Percentiles rank a stretch among this genome's conserved stretches.
Conservation (phyloP, 805 yeast species). For the Kazachstania viticola region DNA sequence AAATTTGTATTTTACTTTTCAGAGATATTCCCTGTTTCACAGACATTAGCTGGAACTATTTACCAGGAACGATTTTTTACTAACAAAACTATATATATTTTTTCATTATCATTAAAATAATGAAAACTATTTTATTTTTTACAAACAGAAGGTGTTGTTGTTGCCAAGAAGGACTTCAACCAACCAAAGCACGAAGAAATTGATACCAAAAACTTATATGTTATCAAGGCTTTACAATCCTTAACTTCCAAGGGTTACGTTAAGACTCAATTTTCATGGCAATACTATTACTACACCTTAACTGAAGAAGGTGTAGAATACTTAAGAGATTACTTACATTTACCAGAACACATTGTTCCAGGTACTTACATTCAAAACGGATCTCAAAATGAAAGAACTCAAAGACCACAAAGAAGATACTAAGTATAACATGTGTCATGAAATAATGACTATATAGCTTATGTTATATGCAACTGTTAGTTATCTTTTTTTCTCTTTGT, state of each 20-base stretch:
- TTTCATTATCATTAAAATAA: no score
- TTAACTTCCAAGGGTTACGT: conserved; percentile 98
- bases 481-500: no score
- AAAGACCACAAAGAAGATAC: conserved; percentile 48
- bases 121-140: conserved; percentile 3
- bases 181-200: conserved; percentile 96
- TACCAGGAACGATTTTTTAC: no score
- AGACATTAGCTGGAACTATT: no score
- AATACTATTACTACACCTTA: conserved; percentile 99
- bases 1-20: no score
- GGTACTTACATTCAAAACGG: conserved; percentile 93
- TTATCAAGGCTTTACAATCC: conserved; percentile 98
- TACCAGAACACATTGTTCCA: conserved; percentile 98
- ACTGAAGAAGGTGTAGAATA: conserved; percentile 99
- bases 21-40: no score
- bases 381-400: conserved; percentile 72
- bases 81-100: conserved; percentile 5
- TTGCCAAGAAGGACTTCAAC: conserved; percentile 98
- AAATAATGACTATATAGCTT: no score
- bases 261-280: conserved; percentile 99
- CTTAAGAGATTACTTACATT: conserved; percentile 95
- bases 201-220: conserved; percentile 95
- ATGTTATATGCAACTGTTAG: no score
- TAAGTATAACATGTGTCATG: no score
- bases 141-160: conserved; percentile 90